Evolutionary conservation across 495 filamentous ascomycete species (phyloP).

Genomic region (Hypoxylon rickii): DNA sequence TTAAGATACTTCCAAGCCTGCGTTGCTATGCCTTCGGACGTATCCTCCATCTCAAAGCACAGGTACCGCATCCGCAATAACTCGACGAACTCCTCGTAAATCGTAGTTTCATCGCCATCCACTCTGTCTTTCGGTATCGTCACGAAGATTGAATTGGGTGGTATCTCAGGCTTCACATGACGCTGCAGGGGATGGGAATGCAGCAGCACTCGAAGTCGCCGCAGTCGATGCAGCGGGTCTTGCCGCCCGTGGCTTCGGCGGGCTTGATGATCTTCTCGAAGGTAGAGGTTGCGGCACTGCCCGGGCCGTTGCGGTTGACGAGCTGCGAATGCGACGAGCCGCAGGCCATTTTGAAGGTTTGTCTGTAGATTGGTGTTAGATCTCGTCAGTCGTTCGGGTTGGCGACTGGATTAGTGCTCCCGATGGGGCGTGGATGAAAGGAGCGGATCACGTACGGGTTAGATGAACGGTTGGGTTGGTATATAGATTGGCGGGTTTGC

Average conservation of each 20-base stretch:
- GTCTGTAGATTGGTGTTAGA: not conserved
- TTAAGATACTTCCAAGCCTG: too few species aligned
- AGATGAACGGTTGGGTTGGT: too few species aligned
- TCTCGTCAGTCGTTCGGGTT: not conserved
- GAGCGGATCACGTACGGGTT: constrained; percentile 1
- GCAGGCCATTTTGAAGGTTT: constrained; percentile 33
- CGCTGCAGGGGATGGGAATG: constrained; percentile 49
- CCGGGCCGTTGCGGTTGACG: constrained; percentile 44
- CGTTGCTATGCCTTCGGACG: not conserved
- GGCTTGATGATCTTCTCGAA: constrained; percentile 50
- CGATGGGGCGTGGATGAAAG: too few species aligned
- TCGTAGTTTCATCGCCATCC: too few species aligned
- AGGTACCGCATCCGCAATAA: too few species aligned
- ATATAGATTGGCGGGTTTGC: too few species aligned
- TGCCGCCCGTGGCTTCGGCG: constrained; percentile 40
- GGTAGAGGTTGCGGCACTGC: constrained; percentile 45
- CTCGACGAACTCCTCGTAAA: too few species aligned
- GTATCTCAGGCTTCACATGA: constrained; percentile 41
- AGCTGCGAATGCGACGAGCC: constrained; percentile 22
- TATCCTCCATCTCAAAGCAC: too few species aligned
- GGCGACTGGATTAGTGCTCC: not conserved
- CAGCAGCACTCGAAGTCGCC: constrained; percentile 54
- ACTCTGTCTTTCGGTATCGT: too few species aligned
- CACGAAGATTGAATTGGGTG: too few species aligned
- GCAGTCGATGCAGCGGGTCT: constrained; percentile 52